Percentiles rank a stretch among this genome's conserved stretches.
Conservation (phyloP, 805 yeast species). For the Ogataea siamensis region DNA sequence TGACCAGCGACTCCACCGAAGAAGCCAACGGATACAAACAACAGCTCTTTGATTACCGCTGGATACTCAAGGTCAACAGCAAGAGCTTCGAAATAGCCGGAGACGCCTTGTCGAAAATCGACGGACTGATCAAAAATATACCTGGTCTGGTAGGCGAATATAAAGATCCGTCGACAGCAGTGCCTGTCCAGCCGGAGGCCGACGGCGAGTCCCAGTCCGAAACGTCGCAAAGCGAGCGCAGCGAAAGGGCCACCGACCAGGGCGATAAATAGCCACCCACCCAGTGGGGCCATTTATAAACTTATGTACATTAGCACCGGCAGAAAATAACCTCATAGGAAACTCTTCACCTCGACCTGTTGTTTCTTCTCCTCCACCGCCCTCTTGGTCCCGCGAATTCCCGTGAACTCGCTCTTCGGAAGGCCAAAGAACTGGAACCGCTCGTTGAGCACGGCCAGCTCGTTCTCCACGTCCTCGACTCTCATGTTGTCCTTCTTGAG, state of each 20-base stretch:
- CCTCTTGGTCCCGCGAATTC: constrained; percentile 12
- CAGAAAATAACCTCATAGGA: constrained; percentile 2
- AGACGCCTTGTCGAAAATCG: constrained; percentile 70
- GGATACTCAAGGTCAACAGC: constrained; percentile 71
- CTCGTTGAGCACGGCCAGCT: constrained; percentile 41
- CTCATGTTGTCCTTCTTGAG: constrained; percentile 24
- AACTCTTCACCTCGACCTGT: constrained; percentile 6
- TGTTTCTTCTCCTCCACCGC: neutral
- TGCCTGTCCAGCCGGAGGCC: constrained; percentile 3
- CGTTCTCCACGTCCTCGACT: constrained; percentile 40
- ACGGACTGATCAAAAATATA: constrained; percentile 67
- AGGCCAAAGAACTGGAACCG: constrained; percentile 37
- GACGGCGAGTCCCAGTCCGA: constrained; percentile 5
- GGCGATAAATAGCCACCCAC: constrained; percentile 1
- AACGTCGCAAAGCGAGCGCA: constrained; percentile 5
- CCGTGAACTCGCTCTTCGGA: constrained; percentile 21
- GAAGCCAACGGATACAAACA: constrained; percentile 66
- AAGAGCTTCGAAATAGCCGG: constrained; percentile 76
- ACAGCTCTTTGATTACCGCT: constrained; percentile 70
- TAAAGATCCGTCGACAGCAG: constrained; percentile 9
- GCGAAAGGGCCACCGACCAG: constrained; percentile 1
- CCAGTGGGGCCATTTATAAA: neutral
- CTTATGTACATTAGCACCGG: constrained; percentile 7
- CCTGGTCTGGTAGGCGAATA: constrained; percentile 56
- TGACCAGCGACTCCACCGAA: constrained; percentile 59